Evolutionary conservation across 192 early-diverging fungal species (phyloP).

Genomic region (Entomortierella lignicola): DNA sequence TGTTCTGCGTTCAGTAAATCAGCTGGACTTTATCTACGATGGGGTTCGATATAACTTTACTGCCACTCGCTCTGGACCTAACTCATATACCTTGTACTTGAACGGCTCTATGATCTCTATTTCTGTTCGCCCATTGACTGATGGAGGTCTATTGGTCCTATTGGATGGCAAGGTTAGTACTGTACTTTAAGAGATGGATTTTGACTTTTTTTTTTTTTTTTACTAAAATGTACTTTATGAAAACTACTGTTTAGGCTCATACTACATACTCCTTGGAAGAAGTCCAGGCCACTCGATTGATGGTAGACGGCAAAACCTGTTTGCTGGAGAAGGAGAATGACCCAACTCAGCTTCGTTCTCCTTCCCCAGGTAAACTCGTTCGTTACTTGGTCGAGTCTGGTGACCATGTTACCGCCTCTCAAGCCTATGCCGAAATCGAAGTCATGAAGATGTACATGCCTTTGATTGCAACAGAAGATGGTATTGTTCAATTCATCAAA

Average conservation of each 20-base stretch:
- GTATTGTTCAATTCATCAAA: slow-evolving; percentile 89
- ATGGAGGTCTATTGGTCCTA: slow-evolving; percentile 92
- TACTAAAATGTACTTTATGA: not conserved
- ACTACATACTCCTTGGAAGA: slow-evolving; percentile 93
- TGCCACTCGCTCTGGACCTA: slow-evolving; percentile 82
- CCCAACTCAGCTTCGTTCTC: slow-evolving; percentile 95
- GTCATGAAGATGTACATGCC: slow-evolving; percentile 99
- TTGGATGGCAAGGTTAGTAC: slow-evolving; percentile 81
- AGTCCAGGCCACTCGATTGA: slow-evolving; percentile 86
- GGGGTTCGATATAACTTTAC: slow-evolving; percentile 92
- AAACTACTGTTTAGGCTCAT: slow-evolving; percentile 62
- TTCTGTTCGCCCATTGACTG: slow-evolving; percentile 86
- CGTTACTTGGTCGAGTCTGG: slow-evolving; percentile 94
- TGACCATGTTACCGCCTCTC: slow-evolving; percentile 86
- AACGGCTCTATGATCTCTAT: slow-evolving; percentile 89
- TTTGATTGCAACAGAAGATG: slow-evolving; percentile 89
- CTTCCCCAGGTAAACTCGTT: slow-evolving; percentile 97
- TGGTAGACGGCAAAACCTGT: slow-evolving; percentile 92
- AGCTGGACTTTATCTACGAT: slow-evolving; percentile 93
- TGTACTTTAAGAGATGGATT: no score
- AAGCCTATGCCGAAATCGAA: slow-evolving; percentile 98
- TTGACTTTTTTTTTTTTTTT: no score
- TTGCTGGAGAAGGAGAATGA: slow-evolving; percentile 97
- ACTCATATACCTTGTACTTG: slow-evolving; percentile 81
- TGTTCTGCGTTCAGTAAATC: slow-evolving; percentile 77